Base-by-base conservation (phyloP, 1,284 basidiomycete species). In the Cutaneotrichosporon cavernicola region DNA sequence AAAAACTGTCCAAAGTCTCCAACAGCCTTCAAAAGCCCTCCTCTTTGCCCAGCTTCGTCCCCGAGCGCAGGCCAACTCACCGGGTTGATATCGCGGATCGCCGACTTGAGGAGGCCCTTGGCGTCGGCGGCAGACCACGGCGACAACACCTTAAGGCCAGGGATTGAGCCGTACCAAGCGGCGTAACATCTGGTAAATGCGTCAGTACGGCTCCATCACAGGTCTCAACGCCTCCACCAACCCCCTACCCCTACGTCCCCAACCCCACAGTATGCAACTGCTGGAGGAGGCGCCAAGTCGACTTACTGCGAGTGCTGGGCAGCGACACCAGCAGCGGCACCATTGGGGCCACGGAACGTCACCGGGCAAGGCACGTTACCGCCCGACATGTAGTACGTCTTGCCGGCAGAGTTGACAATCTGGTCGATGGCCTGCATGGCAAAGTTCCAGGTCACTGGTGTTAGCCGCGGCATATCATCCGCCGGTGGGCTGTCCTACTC, bases 331-430 rank as follows among this genome's bases (percentile, higher is more conserved):
- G 94, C 84, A 61, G 97, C 97, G 64, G 97, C 97, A 81, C 97
- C 97, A 82, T 99, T 99, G 67, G 97, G 97, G 65, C 97, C 97
- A 83, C 97, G 93, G 90, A 99, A 99, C 64, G 97, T 94, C 71
- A 99, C 90, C 34, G 97, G 94, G 84, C 96, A 98, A 14, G 92
- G 91, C 26, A 97, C 92, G 77, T 94, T 97, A 72, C 97, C 97
- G 68, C 95, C 97, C 53, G 95, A 98, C 97, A 99, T 99, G 88
- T 99, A 99, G 84, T 97, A 94, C 13, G 97, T 99, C 86, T 99
- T 99, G 72, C 92, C 97, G 66, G 91, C 97, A n/a, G 95, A 98
- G 88, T 99, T 99, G 82, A 99, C 91, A 72, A 99, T 98, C 81
- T 99, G 97, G 83, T 99, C 97, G 79, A 99, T 99, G 68, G 96